Percentiles rank a stretch among this genome's conserved stretches.
These are phyloP conservation scores for Cryptosporidium viatorum DNA, from an alignment of 169 alveolate species.

Conservation along the genomic window DNA sequence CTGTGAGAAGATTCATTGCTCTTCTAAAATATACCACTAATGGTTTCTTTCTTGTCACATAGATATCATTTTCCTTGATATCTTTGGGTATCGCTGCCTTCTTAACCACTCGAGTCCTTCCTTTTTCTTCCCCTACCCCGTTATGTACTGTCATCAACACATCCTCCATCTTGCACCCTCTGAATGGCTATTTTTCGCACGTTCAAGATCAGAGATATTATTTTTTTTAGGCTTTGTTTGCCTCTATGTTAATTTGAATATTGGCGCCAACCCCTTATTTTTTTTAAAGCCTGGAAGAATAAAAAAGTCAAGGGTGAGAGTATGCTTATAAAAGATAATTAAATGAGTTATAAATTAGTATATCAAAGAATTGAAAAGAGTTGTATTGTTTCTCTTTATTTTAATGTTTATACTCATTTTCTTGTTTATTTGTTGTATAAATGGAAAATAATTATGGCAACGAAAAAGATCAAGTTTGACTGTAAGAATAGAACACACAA, in stretches of 20 bases:
- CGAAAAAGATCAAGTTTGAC: background rate
- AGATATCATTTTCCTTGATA: conserved; percentile 26
- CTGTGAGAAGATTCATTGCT: conserved; percentile 28
- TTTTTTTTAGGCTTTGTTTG: background rate
- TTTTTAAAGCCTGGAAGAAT: too few relatives aligned
- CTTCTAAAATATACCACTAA: conserved; percentile 53
- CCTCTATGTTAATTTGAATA: too few relatives aligned
- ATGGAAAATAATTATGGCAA: too few relatives aligned
- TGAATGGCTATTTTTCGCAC: background rate
- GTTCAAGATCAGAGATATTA: background rate
- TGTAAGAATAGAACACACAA: too few relatives aligned
- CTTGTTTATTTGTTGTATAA: background rate
- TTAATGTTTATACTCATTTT: too few relatives aligned
- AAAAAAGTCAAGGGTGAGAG: too few relatives aligned
- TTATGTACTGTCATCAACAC: background rate
- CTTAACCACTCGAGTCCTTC: background rate
- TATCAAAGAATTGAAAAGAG: too few relatives aligned
- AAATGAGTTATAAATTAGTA: too few relatives aligned
- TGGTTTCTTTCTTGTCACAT: conserved; percentile 70
- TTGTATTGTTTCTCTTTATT: too few relatives aligned
- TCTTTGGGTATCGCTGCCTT: background rate
- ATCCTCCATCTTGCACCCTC: background rate
- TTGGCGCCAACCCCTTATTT: background rate
- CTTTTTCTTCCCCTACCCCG: background rate
- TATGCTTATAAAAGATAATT: too few relatives aligned